A percentile compares a stretch with the other conserved stretches of the same genome.
phyloP scores from a whole-genome alignment of 331 rosid genomes.

The Quercus lobata region DNA sequence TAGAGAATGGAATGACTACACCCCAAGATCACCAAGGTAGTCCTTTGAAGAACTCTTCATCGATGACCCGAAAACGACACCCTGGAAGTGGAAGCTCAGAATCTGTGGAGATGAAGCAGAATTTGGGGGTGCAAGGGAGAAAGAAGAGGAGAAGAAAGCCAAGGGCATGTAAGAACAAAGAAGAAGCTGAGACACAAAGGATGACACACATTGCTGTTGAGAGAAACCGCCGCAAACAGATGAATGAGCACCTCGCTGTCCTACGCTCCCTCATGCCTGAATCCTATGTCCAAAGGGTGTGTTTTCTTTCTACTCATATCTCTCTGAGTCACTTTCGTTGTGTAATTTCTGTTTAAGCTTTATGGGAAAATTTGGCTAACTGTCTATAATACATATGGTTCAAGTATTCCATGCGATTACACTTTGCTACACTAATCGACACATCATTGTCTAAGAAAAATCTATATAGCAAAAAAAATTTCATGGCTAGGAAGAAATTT shows the following conservation, averaged over 20 bases:
- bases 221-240: conserved; percentile 83
- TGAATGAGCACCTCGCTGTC: conserved; percentile 91
- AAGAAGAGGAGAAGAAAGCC: conserved; percentile 80
- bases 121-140: conserved; percentile 29
- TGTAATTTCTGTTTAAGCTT: not conserved
- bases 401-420: not conserved
- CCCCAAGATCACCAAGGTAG: conserved; percentile 15
- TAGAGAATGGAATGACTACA: conserved; percentile 13
- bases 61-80: conserved; percentile 18
- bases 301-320: not conserved
- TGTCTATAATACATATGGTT: not conserved
- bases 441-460: not conserved
- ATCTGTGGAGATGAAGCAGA: conserved; percentile 14
- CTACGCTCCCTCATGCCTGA: conserved; percentile 92
- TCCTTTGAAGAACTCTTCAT: not conserved
- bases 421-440: not conserved
- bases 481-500: not conserved
- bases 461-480: not conserved
- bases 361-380: not conserved
- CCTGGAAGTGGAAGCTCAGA: conserved; percentile 16
- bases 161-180: conserved; percentile 80
- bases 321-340: not conserved
- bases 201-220: conserved; percentile 94
- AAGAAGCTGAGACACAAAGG: conserved; percentile 91
- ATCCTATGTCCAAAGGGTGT: conserved; percentile 87